Evolutionary conservation across 2,329 filamentous ascomycete species (phyloP).

Genomic region (Fusarium neocosmosporiellum): DNA sequence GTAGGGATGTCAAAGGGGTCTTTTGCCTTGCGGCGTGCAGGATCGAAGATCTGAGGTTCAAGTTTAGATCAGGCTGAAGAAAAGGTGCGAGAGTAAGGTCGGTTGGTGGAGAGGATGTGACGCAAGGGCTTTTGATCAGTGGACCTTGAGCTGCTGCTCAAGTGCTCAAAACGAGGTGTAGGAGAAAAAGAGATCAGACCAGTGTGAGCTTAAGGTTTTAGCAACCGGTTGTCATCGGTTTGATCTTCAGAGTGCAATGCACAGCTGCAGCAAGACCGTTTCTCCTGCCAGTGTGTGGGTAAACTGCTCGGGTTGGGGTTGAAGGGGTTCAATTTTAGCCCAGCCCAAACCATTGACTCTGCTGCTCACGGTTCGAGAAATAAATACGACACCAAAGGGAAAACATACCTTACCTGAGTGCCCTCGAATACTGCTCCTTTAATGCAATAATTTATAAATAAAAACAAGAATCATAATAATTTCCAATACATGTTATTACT

Average conservation of each 20-base stretch:
- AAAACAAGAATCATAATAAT: neutral
- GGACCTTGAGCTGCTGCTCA: slow-evolving; percentile 12
- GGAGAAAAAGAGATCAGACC: neutral
- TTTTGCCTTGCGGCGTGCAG: slow-evolving; percentile 1
- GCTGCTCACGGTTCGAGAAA: neutral
- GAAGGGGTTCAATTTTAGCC: neutral
- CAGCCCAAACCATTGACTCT: neutral
- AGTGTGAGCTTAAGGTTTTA: neutral
- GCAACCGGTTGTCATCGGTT: neutral
- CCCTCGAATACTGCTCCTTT: neutral
- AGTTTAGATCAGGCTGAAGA: slow-evolving; percentile 7
- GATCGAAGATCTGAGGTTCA: slow-evolving; percentile 7
- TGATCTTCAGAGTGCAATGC: slow-evolving; percentile 10
- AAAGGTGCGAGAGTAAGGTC: slow-evolving; percentile 22
- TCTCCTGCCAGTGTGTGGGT: neutral
- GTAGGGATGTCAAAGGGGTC: neutral
- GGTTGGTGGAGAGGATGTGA: slow-evolving; percentile 34
- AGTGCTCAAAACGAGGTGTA: slow-evolving; percentile 6
- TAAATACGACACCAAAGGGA: neutral
- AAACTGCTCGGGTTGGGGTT: neutral
- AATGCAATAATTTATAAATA: neutral
- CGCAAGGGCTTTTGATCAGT: slow-evolving; percentile 34
- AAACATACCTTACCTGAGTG: no score
- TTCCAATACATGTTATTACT: neutral
- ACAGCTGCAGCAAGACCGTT: slow-evolving; percentile 15